Evolutionary conservation across 2,329 filamentous ascomycete species (phyloP), one percentile per base, ranked within the genome.

Genomic region (Aspergillus tamarii): DNA sequence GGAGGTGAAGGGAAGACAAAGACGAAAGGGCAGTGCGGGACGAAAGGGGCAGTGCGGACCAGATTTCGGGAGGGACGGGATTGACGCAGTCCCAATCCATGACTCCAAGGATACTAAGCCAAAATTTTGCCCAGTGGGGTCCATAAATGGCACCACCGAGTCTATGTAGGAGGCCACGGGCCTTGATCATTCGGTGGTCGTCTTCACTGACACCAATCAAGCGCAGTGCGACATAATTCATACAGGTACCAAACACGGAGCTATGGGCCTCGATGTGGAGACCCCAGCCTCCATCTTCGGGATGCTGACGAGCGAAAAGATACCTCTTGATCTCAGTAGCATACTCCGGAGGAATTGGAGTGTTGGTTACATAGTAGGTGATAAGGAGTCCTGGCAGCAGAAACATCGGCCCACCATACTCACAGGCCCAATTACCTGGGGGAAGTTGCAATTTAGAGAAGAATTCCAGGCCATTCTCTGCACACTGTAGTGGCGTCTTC

Each of bases 361-460:
- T 97, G 75, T 94, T 89, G 66, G 94, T 98, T 59, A 91, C 91
- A 76, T 96, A 94, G 88, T 92, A 96, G 32, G 91, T 86, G 69
- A 96, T 88, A 66, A 97, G 88, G 26, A 97, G 77, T 52, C 94
- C 92, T 0, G 94, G 93, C 1, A 98, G 84, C 45, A 98, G 86
- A 75, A 99, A 99, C 92, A 97, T 94, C 4, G 95, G 95, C 0
- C 95, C 95, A 60, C 95, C 95, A 81, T 99, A 99, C 77, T 99
- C 95, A 81, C 94, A 98, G 6, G 85, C 95, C 95, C 95, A 99
- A 74, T 97, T 92, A 6, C 95, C 95, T 0, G 92, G 90, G 16
- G 90, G 88, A 1, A 97, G 84, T 77, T 99, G 95, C 28, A 98
- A 86, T 67, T 94, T 87, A 62, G 94, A 91, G 81, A 96, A 97